Evolutionary conservation across 305 asterid genomes (phyloP).

Genomic region (Fraxinus paxiana): DNA sequence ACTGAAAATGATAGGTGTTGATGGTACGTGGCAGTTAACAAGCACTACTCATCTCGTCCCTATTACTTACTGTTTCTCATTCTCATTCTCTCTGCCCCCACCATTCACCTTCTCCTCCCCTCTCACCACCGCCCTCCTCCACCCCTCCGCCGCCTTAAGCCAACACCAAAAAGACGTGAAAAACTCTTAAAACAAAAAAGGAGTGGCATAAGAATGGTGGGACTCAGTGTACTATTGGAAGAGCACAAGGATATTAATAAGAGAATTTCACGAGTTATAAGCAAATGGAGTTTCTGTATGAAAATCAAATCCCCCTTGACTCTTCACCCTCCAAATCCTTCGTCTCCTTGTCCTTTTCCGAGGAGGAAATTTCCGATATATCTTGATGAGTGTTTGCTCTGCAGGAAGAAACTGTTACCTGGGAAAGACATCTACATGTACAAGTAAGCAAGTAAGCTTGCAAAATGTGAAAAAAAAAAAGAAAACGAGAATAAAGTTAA

Average conservation of each 20-base stretch:
- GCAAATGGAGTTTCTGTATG: constrained; percentile 46
- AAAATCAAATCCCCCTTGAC: constrained; percentile 37
- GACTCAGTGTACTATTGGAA: constrained; percentile 72
- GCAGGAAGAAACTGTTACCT: constrained; percentile 59
- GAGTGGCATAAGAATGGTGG: constrained; percentile 62
- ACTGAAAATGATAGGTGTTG: constrained; percentile 18
- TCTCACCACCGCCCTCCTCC: constrained; percentile 12
- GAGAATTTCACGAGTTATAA: constrained; percentile 40
- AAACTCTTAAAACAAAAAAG: neutral
- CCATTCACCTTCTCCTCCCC: neutral
- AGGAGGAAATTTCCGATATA: constrained; percentile 4
- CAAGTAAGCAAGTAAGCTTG: constrained; percentile 72
- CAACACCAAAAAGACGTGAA: neutral
- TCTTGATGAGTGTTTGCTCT: constrained; percentile 66
- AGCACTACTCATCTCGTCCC: constrained; percentile 33
- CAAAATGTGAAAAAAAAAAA: neutral
- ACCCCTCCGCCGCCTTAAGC: constrained; percentile 26
- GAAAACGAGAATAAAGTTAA: neutral
- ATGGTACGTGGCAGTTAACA: constrained; percentile 62
- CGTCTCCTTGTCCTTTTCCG: constrained; percentile 25
- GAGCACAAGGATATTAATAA: constrained; percentile 29
- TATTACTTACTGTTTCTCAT: neutral
- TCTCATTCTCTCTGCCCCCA: neutral
- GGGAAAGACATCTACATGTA: constrained; percentile 88
- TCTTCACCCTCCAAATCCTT: constrained; percentile 13